Base-by-base conservation (phyloP, 177 flowering plant species). In the Vitis hybrid region DNA sequence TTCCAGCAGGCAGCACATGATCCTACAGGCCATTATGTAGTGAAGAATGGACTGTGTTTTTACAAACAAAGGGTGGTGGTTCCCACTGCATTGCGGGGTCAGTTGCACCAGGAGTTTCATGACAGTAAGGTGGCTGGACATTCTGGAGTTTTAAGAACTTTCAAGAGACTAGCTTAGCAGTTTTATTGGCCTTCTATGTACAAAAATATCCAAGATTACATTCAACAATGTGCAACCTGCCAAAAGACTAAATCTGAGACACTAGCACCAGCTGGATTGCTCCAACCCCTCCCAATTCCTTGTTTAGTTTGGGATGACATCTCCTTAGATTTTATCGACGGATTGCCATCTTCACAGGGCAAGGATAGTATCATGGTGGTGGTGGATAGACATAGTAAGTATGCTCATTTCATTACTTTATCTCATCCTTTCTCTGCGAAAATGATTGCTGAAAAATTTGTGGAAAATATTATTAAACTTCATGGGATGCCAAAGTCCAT, bases 351-450 rank as follows among this genome's bases (percentile, higher is more conserved):
- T 1, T 70, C 73, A 1, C 29, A 16, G 1, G 67, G 73, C 1
- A 13, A 26, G 10, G 18, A 65, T 6, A n/a, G 9, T 3, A 71
- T 71, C 1, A 6, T 71, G 16, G 74, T 71, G 4, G 62, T 71
- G 0, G 55, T 71, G 1, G 74, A 71, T 22, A 18, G 62, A 2
- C 48, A 56, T 12, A 64, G 16, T 9, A 71, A 71, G 19, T 71
- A 55, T 49, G 68, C 45, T 1, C 68, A 71, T 22, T 71, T 71
- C 12, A 8, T 55, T 1, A 2, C 74, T 9, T 31, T 71, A 2
- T 11, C 61, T 1, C 62, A 63, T 10, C 67, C 62, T 7, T 57
- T 12, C 13, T 1, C 70, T 1, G 62, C 62, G 1, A 3, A 15
- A 10, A 1, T 2, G 15, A 18, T 55, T 3, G 70, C 70, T 2